Percentiles rank a stretch among this genome's conserved stretches.
phyloP scores from a whole-genome alignment of 192 early-diverging fungal genomes.

The Rhizoclosmatium globosum region DNA sequence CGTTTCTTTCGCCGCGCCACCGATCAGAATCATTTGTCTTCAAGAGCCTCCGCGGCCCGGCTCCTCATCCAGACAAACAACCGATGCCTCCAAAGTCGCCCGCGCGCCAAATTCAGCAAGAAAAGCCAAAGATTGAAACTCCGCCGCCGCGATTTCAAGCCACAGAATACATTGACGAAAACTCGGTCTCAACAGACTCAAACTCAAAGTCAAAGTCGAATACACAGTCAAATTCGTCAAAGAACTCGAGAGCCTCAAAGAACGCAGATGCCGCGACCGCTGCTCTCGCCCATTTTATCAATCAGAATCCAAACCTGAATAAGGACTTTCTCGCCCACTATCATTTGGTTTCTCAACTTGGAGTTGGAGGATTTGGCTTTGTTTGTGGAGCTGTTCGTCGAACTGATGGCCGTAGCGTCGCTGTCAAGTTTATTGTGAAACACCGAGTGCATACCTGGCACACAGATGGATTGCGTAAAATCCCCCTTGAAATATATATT shows the following conservation, averaged over 20 bases:
- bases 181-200: background rate
- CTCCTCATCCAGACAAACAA: no score
- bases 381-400: constrained; percentile 65
- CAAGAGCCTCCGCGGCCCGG: no score
- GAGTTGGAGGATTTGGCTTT: constrained; percentile 81
- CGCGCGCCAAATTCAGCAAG: no score
- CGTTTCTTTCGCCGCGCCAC: no score
- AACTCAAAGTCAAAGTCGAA: background rate
- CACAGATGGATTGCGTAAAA: constrained; percentile 45
- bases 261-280: background rate
- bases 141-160: background rate
- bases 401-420: constrained; percentile 42
- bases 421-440: constrained; percentile 64
- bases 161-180: background rate
- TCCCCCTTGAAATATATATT: constrained; percentile 59
- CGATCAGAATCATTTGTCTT: no score
- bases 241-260: background rate
- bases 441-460: constrained; percentile 47
- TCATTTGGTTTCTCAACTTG: constrained; percentile 56
- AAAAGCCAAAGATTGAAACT: background rate
- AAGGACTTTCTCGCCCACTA: background rate
- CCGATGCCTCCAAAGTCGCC: no score
- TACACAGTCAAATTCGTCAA: background rate
- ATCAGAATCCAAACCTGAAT: constrained; percentile 3
- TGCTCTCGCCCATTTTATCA: background rate